These are phyloP conservation scores for Cytospora mali DNA, from an alignment of 2,329 filamentous ascomycete species.

Conservation along the genomic window DNA sequence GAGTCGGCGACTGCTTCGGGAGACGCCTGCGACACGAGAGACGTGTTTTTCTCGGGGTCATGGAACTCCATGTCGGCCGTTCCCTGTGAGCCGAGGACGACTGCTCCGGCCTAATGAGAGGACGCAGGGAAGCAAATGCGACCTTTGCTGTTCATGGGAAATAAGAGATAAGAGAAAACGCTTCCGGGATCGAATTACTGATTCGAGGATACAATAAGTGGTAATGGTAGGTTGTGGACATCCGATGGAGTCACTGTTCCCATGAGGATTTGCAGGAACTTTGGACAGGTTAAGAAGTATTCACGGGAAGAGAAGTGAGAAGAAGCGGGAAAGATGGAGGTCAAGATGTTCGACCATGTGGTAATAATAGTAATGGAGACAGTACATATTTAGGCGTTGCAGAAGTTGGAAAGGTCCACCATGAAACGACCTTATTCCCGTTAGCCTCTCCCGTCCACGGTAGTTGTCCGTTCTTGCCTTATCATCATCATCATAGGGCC, in stretches of 20 bases:
- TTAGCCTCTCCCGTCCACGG: constrained; percentile 26
- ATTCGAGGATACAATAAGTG: constrained; percentile 1
- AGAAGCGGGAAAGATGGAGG: constrained; percentile 11
- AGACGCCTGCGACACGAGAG: constrained; percentile 4
- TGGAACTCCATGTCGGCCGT: constrained; percentile 12
- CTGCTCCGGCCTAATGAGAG: constrained; percentile 4
- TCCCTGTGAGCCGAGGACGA: constrained; percentile 3
- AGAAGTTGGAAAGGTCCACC: constrained; percentile 17
- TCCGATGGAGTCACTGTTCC: constrained; percentile 13
- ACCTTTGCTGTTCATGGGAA: constrained; percentile 14
- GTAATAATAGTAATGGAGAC: constrained; percentile 18
- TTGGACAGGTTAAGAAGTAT: constrained; percentile 1
- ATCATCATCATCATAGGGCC: constrained; percentile 14
- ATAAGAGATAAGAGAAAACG: background rate
- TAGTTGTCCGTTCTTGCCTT: constrained; percentile 25
- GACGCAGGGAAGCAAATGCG: background rate
- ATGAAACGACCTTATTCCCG: constrained; percentile 25
- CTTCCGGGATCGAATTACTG: constrained; percentile 15
- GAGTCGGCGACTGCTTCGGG: constrained; percentile 13
- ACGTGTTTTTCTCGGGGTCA: constrained; percentile 8
- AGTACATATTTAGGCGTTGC: background rate
- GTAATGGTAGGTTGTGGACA: background rate
- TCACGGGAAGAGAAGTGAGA: constrained; percentile 6
- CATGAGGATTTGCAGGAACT: constrained; percentile 10
- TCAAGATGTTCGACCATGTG: constrained; percentile 14